These are phyloP conservation scores for Suillus clintonianus DNA, from an alignment of 768 basidiomycete genomes.

Conservation along the genomic window DNA sequence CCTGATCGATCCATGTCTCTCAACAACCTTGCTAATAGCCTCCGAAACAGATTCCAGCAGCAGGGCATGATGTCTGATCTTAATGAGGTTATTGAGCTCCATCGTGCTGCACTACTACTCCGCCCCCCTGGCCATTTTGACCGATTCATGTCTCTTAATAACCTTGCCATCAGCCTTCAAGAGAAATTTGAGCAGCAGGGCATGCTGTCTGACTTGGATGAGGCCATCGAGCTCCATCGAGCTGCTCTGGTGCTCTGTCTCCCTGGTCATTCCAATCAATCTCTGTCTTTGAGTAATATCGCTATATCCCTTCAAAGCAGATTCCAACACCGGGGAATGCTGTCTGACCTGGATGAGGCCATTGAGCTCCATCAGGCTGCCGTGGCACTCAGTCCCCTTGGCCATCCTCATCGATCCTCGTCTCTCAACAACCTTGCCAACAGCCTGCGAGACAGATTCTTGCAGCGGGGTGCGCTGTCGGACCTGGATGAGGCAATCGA, in stretches of 20 bases:
- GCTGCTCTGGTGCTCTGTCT: neutral
- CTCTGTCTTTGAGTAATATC: neutral
- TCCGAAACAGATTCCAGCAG: slow-evolving; percentile 26
- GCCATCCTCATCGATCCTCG: no score
- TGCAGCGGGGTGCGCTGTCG: no score
- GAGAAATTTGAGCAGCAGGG: slow-evolving; percentile 8
- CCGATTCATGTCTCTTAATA: slow-evolving; percentile 1
- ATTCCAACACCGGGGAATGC: no score
- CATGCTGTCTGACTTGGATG: slow-evolving; percentile 11
- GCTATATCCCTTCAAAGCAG: no score
- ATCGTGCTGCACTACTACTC: slow-evolving; percentile 19
- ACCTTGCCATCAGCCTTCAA: slow-evolving; percentile 7
- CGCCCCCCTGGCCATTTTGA: slow-evolving; percentile 14
- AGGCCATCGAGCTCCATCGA: slow-evolving; percentile 11
- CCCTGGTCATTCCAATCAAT: neutral
- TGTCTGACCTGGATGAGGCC: no score
- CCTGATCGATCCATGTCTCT: slow-evolving; percentile 12
- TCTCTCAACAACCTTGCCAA: no score
- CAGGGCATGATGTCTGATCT: slow-evolving; percentile 24
- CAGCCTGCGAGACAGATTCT: no score
- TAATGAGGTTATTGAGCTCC: slow-evolving; percentile 24
- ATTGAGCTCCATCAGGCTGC: no score
- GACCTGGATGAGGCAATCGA: no score
- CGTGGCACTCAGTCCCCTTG: no score
- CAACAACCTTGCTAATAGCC: slow-evolving; percentile 27